phyloP scores from a whole-genome alignment of 2,329 filamentous ascomycete species.

The Cordyceps cicadae region DNA sequence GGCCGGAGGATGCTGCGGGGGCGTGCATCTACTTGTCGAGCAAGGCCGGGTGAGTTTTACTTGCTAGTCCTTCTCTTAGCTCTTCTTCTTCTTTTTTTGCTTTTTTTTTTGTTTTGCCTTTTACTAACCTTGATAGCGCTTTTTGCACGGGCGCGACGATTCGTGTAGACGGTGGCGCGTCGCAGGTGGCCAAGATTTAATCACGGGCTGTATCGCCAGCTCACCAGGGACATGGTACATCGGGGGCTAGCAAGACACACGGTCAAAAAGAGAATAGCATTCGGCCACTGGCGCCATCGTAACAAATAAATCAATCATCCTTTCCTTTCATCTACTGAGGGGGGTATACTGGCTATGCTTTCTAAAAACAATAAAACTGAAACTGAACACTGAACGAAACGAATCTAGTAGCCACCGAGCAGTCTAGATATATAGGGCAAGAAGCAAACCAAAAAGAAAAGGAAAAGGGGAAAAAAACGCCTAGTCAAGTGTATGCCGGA shows the following conservation, averaged over 20 bases:
- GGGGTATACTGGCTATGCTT: constrained; percentile 8
- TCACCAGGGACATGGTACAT: too few species aligned
- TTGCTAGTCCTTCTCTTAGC: constrained; percentile 24
- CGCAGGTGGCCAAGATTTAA: constrained; percentile 38
- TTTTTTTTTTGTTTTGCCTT: neutral
- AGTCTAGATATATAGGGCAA: neutral
- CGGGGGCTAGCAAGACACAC: neutral
- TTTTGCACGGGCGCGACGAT: constrained; percentile 60
- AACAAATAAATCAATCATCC: neutral
- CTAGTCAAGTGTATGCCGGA: constrained; percentile 1
- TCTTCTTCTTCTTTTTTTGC: neutral
- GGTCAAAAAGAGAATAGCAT: neutral
- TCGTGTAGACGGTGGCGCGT: constrained; percentile 50
- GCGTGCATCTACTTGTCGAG: constrained; percentile 63
- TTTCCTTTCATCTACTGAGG: neutral
- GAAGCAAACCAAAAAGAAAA: neutral
- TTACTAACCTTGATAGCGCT: constrained; percentile 23
- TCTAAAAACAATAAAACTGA: constrained; percentile 1
- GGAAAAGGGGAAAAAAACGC: neutral
- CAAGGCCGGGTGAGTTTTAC: constrained; percentile 47
- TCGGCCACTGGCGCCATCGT: neutral
- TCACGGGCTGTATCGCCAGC: too few species aligned
- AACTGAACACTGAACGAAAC: neutral
- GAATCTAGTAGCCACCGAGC: neutral
- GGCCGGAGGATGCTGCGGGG: constrained; percentile 60